Conservation (phyloP, 192 early-diverging fungal species). For the Chytriomyces hyalinus region DNA sequence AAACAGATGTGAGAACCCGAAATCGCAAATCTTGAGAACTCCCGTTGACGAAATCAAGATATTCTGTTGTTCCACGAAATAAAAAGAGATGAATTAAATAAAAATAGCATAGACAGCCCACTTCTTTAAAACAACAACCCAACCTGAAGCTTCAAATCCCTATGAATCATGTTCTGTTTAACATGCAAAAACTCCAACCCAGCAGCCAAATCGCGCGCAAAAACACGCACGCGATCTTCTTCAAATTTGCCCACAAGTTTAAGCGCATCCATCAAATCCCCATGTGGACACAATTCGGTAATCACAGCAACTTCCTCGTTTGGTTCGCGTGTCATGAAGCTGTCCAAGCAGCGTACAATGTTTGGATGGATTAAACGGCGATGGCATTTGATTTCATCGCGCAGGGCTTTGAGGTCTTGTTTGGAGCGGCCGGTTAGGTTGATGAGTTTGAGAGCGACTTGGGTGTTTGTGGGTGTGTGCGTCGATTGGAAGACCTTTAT, state of each 20-base stretch:
- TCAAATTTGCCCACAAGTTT: slow-evolving; percentile 30
- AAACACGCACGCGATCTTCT: slow-evolving; percentile 21
- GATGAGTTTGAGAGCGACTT: slow-evolving; percentile 42
- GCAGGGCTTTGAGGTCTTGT: slow-evolving; percentile 30
- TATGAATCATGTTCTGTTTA: slow-evolving; percentile 33
- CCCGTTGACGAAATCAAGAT: slow-evolving; percentile 36
- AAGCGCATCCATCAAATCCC: slow-evolving; percentile 39
- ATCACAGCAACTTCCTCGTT: slow-evolving; percentile 42
- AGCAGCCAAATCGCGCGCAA: slow-evolving; percentile 11
- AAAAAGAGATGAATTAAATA: not conserved
- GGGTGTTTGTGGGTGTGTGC: slow-evolving; percentile 12
- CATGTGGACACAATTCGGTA: slow-evolving; percentile 39
- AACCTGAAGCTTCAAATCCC: slow-evolving; percentile 44
- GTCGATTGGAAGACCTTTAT: slow-evolving; percentile 23
- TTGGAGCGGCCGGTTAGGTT: slow-evolving; percentile 25
- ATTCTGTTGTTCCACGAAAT: slow-evolving; percentile 33
- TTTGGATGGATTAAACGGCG: slow-evolving; percentile 34
- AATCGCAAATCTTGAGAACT: slow-evolving; percentile 43
- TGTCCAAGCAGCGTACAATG: slow-evolving; percentile 38
- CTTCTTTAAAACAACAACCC: not conserved
- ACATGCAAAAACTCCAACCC: slow-evolving; percentile 40
- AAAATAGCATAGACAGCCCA: not conserved
- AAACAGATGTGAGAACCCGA: slow-evolving; percentile 43
- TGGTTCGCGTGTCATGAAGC: slow-evolving; percentile 24
- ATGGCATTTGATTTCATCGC: slow-evolving; percentile 43